Conservation (phyloP, 2,329 filamentous ascomycete species). For the Hyphodiscus sp. region DNA sequence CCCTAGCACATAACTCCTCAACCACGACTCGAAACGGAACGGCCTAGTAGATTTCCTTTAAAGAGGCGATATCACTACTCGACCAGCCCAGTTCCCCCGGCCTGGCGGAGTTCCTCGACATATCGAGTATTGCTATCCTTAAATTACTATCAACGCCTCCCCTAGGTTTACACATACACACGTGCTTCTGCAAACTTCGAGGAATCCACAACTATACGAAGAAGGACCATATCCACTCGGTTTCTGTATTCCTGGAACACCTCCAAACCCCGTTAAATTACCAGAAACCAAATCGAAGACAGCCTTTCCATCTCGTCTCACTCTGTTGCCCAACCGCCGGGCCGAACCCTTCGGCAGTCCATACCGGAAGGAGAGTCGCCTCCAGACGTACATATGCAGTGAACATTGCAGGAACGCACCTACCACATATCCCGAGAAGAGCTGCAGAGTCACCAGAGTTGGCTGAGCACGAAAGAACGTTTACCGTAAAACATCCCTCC, state of each 20-base stretch:
- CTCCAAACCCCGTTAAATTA: background rate
- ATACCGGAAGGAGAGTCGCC: constrained; percentile 17
- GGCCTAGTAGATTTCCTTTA: constrained; percentile 15
- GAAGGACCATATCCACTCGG: background rate
- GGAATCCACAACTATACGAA: background rate
- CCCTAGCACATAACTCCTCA: constrained; percentile 10
- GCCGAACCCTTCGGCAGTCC: constrained; percentile 24
- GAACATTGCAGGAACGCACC: constrained; percentile 20
- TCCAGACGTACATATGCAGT: constrained; percentile 26
- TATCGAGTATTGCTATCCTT: background rate
- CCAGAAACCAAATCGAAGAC: background rate
- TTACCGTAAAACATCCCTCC: constrained; percentile 15
- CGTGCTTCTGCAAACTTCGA: constrained; percentile 20
- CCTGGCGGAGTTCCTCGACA: background rate
- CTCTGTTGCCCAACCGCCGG: constrained; percentile 22
- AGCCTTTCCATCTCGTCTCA: constrained; percentile 12
- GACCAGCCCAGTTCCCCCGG: background rate
- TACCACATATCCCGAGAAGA: constrained; percentile 19
- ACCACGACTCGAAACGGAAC: constrained; percentile 12
- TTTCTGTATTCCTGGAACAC: background rate
- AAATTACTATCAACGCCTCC: constrained; percentile 4
- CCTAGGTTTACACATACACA: constrained; percentile 13
- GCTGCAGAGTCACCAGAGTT: constrained; percentile 12
- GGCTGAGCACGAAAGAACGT: constrained; percentile 6
- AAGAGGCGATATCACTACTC: background rate